phyloP scores from a whole-genome alignment of 495 filamentous ascomycete species.

The Tuber indicum region DNA sequence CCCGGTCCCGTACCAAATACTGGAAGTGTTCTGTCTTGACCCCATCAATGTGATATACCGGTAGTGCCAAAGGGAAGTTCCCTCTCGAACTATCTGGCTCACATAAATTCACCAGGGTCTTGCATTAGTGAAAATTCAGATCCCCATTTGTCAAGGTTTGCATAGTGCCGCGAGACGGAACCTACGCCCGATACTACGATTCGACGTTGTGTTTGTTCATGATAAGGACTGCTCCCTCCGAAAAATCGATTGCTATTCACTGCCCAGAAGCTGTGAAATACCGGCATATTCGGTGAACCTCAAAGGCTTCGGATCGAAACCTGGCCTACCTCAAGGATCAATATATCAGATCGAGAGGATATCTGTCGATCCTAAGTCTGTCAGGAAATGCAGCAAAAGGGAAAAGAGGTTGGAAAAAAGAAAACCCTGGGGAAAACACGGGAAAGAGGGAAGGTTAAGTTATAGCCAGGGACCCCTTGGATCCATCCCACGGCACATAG shows the following conservation, averaged over 20 bases:
- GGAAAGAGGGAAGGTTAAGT: background rate
- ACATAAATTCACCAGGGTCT: background rate
- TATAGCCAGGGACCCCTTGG: background rate
- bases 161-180: background rate
- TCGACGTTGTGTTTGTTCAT: background rate
- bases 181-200: background rate
- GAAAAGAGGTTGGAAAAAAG: background rate
- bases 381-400: background rate
- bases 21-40: background rate
- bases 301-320: background rate
- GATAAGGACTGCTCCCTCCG: background rate
- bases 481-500: background rate
- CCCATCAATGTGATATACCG: background rate
- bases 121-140: background rate
- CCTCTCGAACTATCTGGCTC: background rate
- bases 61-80: background rate
- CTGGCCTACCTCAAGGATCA: background rate
- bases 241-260: background rate
- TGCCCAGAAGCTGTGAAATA: background rate
- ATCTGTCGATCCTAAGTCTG: background rate
- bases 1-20: background rate
- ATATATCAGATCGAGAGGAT: background rate
- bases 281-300: background rate
- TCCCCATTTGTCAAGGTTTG: background rate
- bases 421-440: background rate